Conservation (phyloP, 805 yeast species). For the Schwanniomyces sp. region DNA sequence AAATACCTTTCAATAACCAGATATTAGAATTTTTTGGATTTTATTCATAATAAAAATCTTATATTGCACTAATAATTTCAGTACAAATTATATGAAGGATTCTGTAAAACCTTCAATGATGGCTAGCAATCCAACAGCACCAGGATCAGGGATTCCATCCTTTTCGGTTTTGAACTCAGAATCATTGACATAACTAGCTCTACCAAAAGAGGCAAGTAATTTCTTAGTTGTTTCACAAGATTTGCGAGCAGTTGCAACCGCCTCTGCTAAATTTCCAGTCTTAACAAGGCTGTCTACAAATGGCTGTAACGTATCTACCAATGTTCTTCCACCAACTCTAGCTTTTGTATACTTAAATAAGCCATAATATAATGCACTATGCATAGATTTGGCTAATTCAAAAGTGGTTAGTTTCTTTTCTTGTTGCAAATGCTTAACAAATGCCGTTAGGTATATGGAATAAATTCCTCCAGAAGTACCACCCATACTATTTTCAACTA, state of each 20-base stretch:
- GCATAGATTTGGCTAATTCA: conserved; percentile 49
- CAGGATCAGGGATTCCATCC: conserved; percentile 92
- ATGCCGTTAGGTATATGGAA: conserved; percentile 79
- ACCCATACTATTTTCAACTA: conserved; percentile 92
- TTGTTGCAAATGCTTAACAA: conserved; percentile 50
- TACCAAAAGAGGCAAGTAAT: conserved; percentile 83
- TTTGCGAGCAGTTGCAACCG: conserved; percentile 65
- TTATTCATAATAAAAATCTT: no score
- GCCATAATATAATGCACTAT: conserved; percentile 63
- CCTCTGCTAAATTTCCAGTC: conserved; percentile 54
- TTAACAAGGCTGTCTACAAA: conserved; percentile 63
- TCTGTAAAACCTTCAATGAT: conserved; percentile 46
- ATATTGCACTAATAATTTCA: no score
- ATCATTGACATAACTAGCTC: conserved; percentile 84
- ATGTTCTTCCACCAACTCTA: conserved; percentile 82
- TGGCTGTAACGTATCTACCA: conserved; percentile 87
- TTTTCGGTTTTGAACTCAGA: conserved; percentile 53
- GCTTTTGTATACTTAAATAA: conserved; percentile 87
- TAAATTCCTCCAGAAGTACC: conserved; percentile 96
- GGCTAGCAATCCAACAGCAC: conserved; percentile 83
- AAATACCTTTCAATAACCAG: no score
- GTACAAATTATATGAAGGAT: no score
- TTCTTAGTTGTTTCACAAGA: conserved; percentile 79
- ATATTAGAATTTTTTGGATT: no score
- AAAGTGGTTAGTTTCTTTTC: conserved; percentile 33